Base-by-base conservation (phyloP, 371 early-diverging fungal species). In the Basidiobolus meristosporus region DNA sequence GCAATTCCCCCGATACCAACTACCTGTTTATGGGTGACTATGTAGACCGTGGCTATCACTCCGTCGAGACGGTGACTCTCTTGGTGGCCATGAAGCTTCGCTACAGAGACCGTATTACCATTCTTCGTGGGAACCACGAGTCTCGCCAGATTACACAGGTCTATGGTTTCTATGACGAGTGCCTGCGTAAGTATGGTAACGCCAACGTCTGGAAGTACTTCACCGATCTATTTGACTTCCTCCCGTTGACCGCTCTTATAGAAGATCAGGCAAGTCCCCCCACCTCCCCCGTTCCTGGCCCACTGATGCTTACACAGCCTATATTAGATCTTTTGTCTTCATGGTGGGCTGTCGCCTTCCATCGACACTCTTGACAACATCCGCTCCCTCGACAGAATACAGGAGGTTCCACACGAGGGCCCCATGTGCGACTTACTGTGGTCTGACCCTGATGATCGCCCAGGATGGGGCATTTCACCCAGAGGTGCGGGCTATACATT, bases 21-120 rank as follows among this genome's bases (percentile, higher is more conserved):
- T 99, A 98, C 60, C 73, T 95, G 44, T 97, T 97, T 56, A 95
- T 99, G 95, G 99, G 99, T 17, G 99, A 99, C 53, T 99, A 93
- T 72, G 99, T 99, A 7, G 99, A 99, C 64, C 76, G 99, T 41
- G 99, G 99, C 14, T 96, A 92, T 61, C 92, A 95, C 65, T 85
- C 87, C 50, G 70, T 99, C 39, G 98, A 99, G 54, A 95, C 98
- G 4, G 84, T 98, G 44, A 84, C 92, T 20, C 53, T 97, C 39
- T 60, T 99, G 31, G 71, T 98, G 52, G 81, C 77, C 15, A 68
- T 97, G 43, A 98, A 99, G 66, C 90, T 90, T 41, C 38, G 45
- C 35, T 42, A 90, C 65, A 98, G 98, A 20, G 90, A 92, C 47
- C 86, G 90, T 50, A 87, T 99, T 34, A 93, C 90, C 39, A 70